Evolutionary conservation across 257 asterid genomes (phyloP).

Genomic region (Capsicum chinense): DNA sequence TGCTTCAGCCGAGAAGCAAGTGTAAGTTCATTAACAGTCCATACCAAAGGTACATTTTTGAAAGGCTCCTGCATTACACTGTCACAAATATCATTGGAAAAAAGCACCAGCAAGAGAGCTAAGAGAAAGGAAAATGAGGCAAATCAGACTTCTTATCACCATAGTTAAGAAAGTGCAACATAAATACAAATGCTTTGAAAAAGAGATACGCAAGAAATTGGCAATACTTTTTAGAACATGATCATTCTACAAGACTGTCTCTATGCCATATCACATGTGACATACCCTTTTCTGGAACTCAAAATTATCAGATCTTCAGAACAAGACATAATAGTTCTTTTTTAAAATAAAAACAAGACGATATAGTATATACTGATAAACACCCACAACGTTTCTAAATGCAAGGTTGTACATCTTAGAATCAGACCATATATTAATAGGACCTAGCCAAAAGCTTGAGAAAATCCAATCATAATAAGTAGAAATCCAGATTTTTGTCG

Average conservation of each 20-base stretch:
- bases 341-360: neutral
- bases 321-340: neutral
- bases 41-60: slow-evolving; percentile 71
- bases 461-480: neutral
- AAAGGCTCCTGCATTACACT: slow-evolving; percentile 99
- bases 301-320: neutral
- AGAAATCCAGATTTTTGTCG: neutral
- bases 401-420: neutral
- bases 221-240: neutral
- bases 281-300: neutral
- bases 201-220: neutral
- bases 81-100: slow-evolving; percentile 53
- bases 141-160: neutral
- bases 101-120: neutral
- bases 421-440: neutral
- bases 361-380: neutral
- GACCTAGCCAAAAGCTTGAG: neutral
- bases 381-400: neutral
- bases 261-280: neutral
- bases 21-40: slow-evolving; percentile 85
- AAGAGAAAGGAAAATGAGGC: neutral
- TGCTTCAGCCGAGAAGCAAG: slow-evolving; percentile 68
- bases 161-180: slow-evolving; percentile 15
- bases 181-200: slow-evolving; percentile 22
- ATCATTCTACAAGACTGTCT: neutral